Base-by-base conservation (phyloP, 2,329 filamentous ascomycete species). In the Neodidymelliopsis sp. region DNA sequence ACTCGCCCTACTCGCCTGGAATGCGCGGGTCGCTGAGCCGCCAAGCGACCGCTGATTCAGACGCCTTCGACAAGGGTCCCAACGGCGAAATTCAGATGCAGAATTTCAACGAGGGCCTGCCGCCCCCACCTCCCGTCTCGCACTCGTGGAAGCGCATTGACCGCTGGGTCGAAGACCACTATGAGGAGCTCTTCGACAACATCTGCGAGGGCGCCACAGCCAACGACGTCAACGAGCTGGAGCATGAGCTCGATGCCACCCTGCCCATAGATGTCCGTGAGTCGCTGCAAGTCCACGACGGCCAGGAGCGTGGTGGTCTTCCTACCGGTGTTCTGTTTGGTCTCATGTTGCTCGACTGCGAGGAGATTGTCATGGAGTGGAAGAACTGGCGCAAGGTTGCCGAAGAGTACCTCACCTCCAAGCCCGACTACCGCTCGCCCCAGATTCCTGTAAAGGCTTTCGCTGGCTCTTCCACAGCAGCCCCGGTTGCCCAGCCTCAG, bases 321-420 rank as follows among this genome's bases (percentile, higher is more conserved):
- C 94, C 94, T 1, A 97, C 93, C 0, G 94, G 94, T 56, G 88
- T 97, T 60, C 84, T 99, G 53, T 97, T 99, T 65, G 84, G 92
- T 52, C 88, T 85, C 70, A 99, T 99, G 94, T 77, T 99, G 56
- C 84, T 99, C 49, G 94, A 99, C 73, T 97, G 94, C 69, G 94
- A 99, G 74, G 94, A 99, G 70, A 96, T 99, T 62, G 88, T 96
- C 16, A 91, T 97, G 72, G 94, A 99, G 72, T 97, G 93, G 90
- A 88, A 90, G 65, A 95, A 96, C 69, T 99, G 94, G 94, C 87
- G 91, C 63, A 86, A 84, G 56, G 94, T 99, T 55, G 96, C 96
- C 69, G 86, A 93, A 49, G 90, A 97, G 68, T 96, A 89, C 71
- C 81, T 97, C 50, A 80, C 84, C 30, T 80, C 84, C 28, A 71